Base-by-base conservation (phyloP, 345 rosid genomes). In the Garcia nutans region DNA sequence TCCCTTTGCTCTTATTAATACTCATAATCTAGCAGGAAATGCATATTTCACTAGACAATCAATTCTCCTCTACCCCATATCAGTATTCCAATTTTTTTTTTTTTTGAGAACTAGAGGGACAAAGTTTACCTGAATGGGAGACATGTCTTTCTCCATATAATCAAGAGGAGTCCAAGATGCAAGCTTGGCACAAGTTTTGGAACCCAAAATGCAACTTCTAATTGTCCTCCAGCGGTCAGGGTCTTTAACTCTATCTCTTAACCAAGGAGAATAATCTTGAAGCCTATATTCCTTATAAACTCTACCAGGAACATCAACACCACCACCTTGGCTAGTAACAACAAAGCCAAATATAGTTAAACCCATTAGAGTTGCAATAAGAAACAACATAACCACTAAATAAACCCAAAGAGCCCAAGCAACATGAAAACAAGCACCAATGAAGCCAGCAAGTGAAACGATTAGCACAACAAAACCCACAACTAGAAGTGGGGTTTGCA, bases 351-450 rank as follows among this genome's bases (percentile, higher is more conserved):
- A 91, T 10, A 90, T 60, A 0, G 97, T 93, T 54, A 96, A 67
- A 16, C 76, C 91, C 88, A 91, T 84, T 8, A 96, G 80, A 28
- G 92, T 61, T 10, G 81, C 87, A 72, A 93, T 91, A n/a, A 92
- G 76, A 75, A 90, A 68, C 71, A 96, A 58, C 98, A 96, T 92
- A 74, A 92, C 91, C 67, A 91, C 88, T 65, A 96, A 76, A 81
- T 96, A 96, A 2, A 96, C 83, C 99, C 99, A 93, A 12, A 96
- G 97, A 24, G 89, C 90, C 91, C 93, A 96, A 33, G 87, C 89
- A 26, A 96, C 86, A 60, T 85, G 82, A 64, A 92, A 96, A 47
- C 99, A 96, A 23, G 97, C 95, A n/a, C 99, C 98, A 16, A 93
- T 82, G 76, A 93, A 88, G 33, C 99, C 99, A 23, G 90, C 94